phyloP scores from a whole-genome alignment of 192 early-diverging fungal species.

The Gonapodya sp. region DNA sequence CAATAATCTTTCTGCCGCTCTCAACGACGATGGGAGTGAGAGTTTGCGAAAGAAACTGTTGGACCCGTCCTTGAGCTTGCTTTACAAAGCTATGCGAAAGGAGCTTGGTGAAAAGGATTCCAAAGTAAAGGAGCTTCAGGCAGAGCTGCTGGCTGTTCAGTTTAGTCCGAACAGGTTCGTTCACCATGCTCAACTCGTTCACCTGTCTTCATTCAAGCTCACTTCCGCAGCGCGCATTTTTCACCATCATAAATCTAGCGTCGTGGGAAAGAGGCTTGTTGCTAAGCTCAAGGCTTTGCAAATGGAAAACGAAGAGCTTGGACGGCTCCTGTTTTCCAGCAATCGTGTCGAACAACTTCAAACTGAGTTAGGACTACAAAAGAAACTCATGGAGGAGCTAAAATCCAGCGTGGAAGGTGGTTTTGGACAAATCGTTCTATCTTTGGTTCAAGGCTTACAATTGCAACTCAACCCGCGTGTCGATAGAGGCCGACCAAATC shows the following conservation, averaged over 20 bases:
- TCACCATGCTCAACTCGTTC: no score
- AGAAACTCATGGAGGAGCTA: not conserved
- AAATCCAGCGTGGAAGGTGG: not conserved
- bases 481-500: not conserved
- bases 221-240: no score
- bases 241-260: not conserved
- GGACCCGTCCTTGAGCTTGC: not conserved
- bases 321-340: not conserved
- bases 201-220: no score
- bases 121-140: not conserved
- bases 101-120: not conserved
- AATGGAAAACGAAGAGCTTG: constrained; percentile 5
- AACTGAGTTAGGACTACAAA: not conserved
- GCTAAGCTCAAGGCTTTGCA: constrained; percentile 8
- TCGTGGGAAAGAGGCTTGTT: constrained; percentile 7
- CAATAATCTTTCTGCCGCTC: not conserved
- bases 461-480: not conserved
- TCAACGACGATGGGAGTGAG: not conserved
- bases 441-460: not conserved
- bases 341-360: not conserved
- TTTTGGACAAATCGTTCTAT: not conserved
- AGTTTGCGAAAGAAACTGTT: not conserved
- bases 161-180: constrained; percentile 1
- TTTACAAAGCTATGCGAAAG: not conserved
- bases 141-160: not conserved